These are phyloP conservation scores for Collybia mongolica DNA, from an alignment of 768 basidiomycete species.

Conservation along the genomic window DNA sequence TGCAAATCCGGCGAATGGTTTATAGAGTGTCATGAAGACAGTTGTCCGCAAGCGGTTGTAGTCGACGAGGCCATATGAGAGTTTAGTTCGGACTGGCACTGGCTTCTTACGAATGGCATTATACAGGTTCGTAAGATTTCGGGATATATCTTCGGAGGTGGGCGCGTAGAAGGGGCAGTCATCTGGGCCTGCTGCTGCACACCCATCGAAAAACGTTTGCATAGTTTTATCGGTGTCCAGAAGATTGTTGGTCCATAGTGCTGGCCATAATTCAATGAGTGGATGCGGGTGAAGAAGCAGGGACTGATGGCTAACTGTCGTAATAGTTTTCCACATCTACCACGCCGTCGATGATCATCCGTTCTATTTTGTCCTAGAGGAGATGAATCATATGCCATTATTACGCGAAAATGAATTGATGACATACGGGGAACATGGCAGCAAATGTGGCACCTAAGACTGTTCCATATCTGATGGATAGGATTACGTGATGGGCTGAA, in stretches of 20 bases:
- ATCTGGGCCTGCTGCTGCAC: slow-evolving; percentile 33
- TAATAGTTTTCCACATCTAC: slow-evolving; percentile 39
- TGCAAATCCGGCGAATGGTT: slow-evolving; percentile 31
- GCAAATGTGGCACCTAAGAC: slow-evolving; percentile 27
- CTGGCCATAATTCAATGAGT: slow-evolving; percentile 12
- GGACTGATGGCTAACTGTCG: slow-evolving; percentile 20
- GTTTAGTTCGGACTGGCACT: slow-evolving; percentile 27
- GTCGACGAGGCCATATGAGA: slow-evolving; percentile 35
- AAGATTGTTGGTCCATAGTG: slow-evolving; percentile 32
- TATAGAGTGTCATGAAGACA: slow-evolving; percentile 33
- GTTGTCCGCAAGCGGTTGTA: slow-evolving; percentile 24
- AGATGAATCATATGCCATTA: neutral
- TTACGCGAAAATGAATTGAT: too few relatives aligned
- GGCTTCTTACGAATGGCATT: slow-evolving; percentile 28
- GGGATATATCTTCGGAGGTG: slow-evolving; percentile 26
- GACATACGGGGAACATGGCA: slow-evolving; percentile 24
- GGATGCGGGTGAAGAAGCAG: neutral
- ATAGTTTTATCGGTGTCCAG: slow-evolving; percentile 35
- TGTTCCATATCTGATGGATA: slow-evolving; percentile 21
- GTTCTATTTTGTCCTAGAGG: slow-evolving; percentile 34
- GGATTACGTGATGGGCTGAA: neutral
- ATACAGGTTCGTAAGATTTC: slow-evolving; percentile 33
- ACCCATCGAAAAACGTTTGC: slow-evolving; percentile 32
- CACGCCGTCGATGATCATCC: slow-evolving; percentile 39
- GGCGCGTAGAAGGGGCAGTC: slow-evolving; percentile 38